Base-by-base conservation (phyloP, 2,329 filamentous ascomycete genomes). In the Exophiala lecanii-corni region DNA sequence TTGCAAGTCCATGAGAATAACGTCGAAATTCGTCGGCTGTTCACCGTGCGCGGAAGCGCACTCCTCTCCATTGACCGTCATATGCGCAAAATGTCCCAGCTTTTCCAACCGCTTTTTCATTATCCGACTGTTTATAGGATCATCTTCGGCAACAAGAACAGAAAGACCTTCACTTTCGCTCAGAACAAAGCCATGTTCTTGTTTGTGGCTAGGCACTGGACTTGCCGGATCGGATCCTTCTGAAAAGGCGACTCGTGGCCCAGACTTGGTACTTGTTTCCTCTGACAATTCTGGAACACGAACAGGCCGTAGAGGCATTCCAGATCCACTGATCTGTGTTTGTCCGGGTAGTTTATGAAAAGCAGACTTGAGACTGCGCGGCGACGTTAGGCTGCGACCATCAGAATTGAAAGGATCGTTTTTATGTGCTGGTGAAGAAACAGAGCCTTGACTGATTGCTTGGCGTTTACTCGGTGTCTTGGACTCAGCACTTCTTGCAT, bases 1-100 rank as follows among this genome's bases (percentile, higher is more conserved):
- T 87, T 94, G 12, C 76, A 95, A 88, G 59, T 94, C 89, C 89
- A 94, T 94, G 50, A 95, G 71, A 36, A 95, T 73, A 4, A 88
- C 81, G 60, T 94, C 87, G 57, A 86, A 92, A 16, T 67, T 65
- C 18, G 62, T 62, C 0, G 81, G 71, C 38, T 73, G 74, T 34
- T 86, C 82, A 37, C 73, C 74, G 61, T 86, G 89, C 3, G 79
- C 73, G 37, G 74, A 72, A 4, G 86, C 82, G 57, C 89, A 95
- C 57, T 94, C 87, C 58, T 92, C 84, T 5, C 89, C 89, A 50
- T 94, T 94, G 26, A 84, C 74, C 0, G 86, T 86, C 51, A 89
- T 73, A 25, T 75, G 68, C 0, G 92, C 83, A 1, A 74, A 64
- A 52, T 94, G 86, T 0, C 86, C 84, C 1, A 79, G 65, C 57